Evolutionary conservation across 805 yeast genomes (phyloP).

Genomic region (Cyberlindnera maritima): DNA sequence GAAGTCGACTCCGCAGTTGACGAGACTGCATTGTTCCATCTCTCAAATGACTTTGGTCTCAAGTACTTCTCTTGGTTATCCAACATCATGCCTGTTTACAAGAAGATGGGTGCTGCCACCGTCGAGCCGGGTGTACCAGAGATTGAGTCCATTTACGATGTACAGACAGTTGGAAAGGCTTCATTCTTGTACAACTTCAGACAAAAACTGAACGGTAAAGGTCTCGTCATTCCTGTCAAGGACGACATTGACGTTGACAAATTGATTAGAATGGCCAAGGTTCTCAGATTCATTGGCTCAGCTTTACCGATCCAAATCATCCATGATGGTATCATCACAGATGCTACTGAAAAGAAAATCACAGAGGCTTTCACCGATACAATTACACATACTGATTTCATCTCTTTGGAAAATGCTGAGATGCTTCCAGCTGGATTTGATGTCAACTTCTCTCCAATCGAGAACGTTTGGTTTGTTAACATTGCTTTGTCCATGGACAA

Average conservation of each 20-base stretch:
- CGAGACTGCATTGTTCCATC: slow-evolving; percentile 8
- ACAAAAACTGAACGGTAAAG: slow-evolving; percentile 38
- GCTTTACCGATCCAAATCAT: slow-evolving; percentile 39
- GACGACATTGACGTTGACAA: slow-evolving; percentile 41
- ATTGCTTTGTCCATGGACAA: slow-evolving; percentile 10
- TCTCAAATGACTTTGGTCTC: slow-evolving; percentile 34
- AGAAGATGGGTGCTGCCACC: slow-evolving; percentile 24
- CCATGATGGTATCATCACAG: slow-evolving; percentile 36
- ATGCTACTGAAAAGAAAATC: slow-evolving; percentile 6
- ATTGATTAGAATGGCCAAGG: slow-evolving; percentile 42
- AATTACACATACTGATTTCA: slow-evolving; percentile 6
- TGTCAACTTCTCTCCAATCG: slow-evolving; percentile 19
- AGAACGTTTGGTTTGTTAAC: slow-evolving; percentile 33
- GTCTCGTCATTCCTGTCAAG: slow-evolving; percentile 52
- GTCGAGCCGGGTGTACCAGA: slow-evolving; percentile 29
- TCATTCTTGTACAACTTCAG: slow-evolving; percentile 32
- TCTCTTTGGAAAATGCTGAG: slow-evolving; percentile 4
- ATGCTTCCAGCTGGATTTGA: slow-evolving; percentile 12
- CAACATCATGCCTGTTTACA: slow-evolving; percentile 35
- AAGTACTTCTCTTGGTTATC: slow-evolving; percentile 40
- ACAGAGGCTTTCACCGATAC: slow-evolving; percentile 7
- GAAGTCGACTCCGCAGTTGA: slow-evolving; percentile 8
- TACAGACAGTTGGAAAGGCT: slow-evolving; percentile 11
- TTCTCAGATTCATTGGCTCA: slow-evolving; percentile 35
- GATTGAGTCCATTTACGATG: slow-evolving; percentile 16